Evolutionary conservation across 148 eudicot genomes (phyloP), one percentile per base, ranked within the genome.

Genomic region (Nepenthes mirabilis): DNA sequence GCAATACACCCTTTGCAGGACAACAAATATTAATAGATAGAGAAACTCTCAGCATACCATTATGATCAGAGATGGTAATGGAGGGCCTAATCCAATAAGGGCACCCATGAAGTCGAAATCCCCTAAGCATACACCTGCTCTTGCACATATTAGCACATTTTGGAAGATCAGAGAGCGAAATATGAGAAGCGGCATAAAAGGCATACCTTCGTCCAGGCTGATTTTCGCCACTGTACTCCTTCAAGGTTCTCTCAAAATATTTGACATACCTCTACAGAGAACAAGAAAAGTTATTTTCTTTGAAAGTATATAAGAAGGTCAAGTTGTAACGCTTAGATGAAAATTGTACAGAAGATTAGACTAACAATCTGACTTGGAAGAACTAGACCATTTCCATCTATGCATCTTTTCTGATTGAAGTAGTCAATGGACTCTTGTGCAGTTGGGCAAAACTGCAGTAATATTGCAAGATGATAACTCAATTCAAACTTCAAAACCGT

Each of bases 31-130:
- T 49, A 2, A 49, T 49, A 49, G 3, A 49, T 49, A n/a, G 52
- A 8, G 11, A 33, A 55, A 33, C 35, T 7, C 33, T 33, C 36
- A 32, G 58, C 5, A 33, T 49, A 49, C 52, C 94, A 50, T 66
- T 91, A 65, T 88, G 96, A 72, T 82, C 72, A 37, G 86, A 88
- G 59, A 91, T 80, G 45, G 94, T 80, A 58, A 91, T 88, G 35
- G 96, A 86, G 37, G 98, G 98, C 82, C 98, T 82, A 65, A 91
- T 78, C 98, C 98, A 91, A 57, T 82, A 88, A 34, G 98, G 96
- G 77, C 96, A 91, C 57, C 78, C 80, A 61, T 80, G 95, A 57
- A 91, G 85, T 65, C 96, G 82, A 68, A 88, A 91, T 64, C 96
- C 98, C 70, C 98, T 88, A 12, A 91, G 85, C 90, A 91, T 88